Conservation (phyloP, 2,329 filamentous ascomycete genomes). For the Neonectria faginata region DNA sequence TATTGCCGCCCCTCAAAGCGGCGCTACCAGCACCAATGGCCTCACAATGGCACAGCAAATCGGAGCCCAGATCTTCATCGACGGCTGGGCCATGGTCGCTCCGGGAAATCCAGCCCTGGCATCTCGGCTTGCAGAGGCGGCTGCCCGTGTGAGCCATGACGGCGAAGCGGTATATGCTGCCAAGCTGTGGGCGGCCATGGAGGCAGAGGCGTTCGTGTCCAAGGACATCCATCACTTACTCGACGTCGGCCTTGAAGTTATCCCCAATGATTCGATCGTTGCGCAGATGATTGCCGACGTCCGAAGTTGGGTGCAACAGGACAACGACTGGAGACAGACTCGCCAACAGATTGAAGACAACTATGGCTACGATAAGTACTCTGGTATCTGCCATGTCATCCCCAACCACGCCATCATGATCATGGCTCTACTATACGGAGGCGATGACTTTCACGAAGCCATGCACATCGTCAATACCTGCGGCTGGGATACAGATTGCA, state of each 20-base stretch:
- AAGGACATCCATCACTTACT: slow-evolving; percentile 49
- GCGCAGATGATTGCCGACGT: slow-evolving; percentile 46
- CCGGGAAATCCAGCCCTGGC: slow-evolving; percentile 49
- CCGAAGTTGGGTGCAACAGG: slow-evolving; percentile 38
- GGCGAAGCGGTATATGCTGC: slow-evolving; percentile 53
- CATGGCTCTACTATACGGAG: slow-evolving; percentile 14
- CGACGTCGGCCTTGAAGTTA: slow-evolving; percentile 45
- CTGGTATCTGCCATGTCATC: slow-evolving; percentile 23
- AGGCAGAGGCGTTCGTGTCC: slow-evolving; percentile 52
- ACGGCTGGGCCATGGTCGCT: slow-evolving; percentile 51
- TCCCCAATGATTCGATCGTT: slow-evolving; percentile 48
- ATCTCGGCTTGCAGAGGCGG: slow-evolving; percentile 47
- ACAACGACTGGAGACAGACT: slow-evolving; percentile 49
- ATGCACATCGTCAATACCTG: slow-evolving; percentile 20
- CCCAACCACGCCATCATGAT: slow-evolving; percentile 19
- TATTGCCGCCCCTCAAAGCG: slow-evolving; percentile 16
- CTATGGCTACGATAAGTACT: slow-evolving; percentile 47
- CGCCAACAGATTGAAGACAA: slow-evolving; percentile 50
- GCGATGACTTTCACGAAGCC: slow-evolving; percentile 6
- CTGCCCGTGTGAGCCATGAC: slow-evolving; percentile 53
- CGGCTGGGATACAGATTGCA: slow-evolving; percentile 17
- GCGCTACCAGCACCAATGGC: slow-evolving; percentile 12
- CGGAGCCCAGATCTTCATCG: slow-evolving; percentile 54
- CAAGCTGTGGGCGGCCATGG: slow-evolving; percentile 54
- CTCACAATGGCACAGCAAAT: slow-evolving; percentile 16